Conservation (phyloP, 345 rosid genomes). For the Jatropha curcas region DNA sequence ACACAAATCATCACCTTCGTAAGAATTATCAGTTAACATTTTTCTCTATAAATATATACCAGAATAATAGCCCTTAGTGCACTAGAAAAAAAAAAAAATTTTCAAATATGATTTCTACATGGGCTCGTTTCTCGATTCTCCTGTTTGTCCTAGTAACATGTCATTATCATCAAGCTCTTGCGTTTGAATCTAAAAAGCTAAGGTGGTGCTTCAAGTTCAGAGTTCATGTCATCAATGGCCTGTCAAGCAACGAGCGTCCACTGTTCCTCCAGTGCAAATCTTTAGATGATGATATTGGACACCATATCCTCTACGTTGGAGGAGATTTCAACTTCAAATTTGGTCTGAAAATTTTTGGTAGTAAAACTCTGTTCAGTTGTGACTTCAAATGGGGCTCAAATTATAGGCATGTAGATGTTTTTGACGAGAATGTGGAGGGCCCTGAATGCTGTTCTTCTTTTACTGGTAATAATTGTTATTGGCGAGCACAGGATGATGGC, state of each 20-base stretch:
- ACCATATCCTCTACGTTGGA: not conserved
- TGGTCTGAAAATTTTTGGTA: not conserved
- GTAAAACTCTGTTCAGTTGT: not conserved
- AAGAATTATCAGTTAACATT: no score
- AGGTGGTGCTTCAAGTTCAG: not conserved
- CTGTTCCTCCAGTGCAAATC: constrained; percentile 11
- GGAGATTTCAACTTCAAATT: not conserved
- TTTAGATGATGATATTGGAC: constrained; percentile 13
- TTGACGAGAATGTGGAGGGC: not conserved
- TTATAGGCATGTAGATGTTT: not conserved
- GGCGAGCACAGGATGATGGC: constrained; percentile 5
- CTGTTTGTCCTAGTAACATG: no score
- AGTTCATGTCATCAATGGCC: constrained; percentile 3
- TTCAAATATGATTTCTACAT: not conserved
- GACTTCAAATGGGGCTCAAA: not conserved
- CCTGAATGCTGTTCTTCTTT: not conserved
- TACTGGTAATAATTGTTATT: not conserved
- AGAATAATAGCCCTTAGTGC: not conserved
- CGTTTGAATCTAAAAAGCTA: not conserved
- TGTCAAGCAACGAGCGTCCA: constrained; percentile 1
- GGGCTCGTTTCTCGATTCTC: not conserved
- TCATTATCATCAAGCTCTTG: not conserved
- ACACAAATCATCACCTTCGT: no score
- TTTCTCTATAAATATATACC: not conserved
- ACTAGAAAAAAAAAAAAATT: not conserved